phyloP scores from a whole-genome alignment of 306 rosid species.

The Gillenia trifoliata region DNA sequence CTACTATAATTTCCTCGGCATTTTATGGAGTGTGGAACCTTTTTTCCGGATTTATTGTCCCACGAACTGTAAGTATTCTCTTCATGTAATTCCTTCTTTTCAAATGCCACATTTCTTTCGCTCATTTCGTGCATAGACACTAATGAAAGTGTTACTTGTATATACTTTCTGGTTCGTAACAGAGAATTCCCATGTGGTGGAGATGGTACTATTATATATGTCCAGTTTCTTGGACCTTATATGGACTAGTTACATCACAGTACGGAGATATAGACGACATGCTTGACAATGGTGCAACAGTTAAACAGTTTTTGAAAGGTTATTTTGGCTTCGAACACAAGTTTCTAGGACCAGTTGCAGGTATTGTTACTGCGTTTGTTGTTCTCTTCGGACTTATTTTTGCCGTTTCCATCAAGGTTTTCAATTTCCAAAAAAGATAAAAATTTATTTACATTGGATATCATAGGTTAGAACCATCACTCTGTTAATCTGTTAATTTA shows the following conservation, averaged over 20 bases:
- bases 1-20: slow-evolving; percentile 49
- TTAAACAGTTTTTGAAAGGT: slow-evolving; percentile 12
- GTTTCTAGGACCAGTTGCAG: slow-evolving; percentile 31
- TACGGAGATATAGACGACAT: slow-evolving; percentile 25
- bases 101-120: not conserved
- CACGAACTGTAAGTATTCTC: slow-evolving; percentile 51
- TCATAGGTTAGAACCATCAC: not conserved
- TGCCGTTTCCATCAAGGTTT: slow-evolving; percentile 22
- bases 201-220: slow-evolving; percentile 69
- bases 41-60: slow-evolving; percentile 68
- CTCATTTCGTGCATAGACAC: not conserved
- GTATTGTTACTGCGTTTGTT: slow-evolving; percentile 11
- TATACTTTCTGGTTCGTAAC: not conserved
- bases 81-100: too few species aligned
- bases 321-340: slow-evolving; percentile 36
- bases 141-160: not conserved
- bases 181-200: slow-evolving; percentile 81
- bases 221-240: slow-evolving; percentile 63
- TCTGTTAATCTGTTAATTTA: not conserved
- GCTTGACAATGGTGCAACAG: slow-evolving; percentile 19
- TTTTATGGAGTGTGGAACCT: slow-evolving; percentile 75
- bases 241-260: slow-evolving; percentile 56
- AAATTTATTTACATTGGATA: not conserved
- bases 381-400: slow-evolving; percentile 29
- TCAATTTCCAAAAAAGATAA: slow-evolving; percentile 36